Evolutionary conservation across 129 eudicot species (phyloP).

Genomic region (Lactuca saligna): DNA sequence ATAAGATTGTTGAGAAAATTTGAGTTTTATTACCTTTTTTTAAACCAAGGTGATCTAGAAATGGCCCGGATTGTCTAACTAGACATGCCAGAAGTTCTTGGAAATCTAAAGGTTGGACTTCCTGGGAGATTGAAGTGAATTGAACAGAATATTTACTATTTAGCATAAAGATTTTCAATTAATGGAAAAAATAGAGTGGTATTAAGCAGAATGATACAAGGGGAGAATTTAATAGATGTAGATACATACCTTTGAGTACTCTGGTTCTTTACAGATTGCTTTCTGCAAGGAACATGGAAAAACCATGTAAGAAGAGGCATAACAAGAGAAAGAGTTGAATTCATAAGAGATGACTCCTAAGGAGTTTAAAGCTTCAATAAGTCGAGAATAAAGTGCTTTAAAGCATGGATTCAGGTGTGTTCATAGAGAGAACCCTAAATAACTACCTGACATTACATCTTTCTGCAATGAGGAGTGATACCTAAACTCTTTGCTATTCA

Average conservation of each 20-base stretch:
- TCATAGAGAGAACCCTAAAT: background rate
- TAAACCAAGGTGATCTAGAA: constrained; percentile 85
- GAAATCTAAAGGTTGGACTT: constrained; percentile 82
- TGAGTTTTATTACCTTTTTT: constrained; percentile 48
- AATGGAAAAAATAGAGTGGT: background rate
- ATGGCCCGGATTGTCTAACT: constrained; percentile 89
- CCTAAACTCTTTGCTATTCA: background rate
- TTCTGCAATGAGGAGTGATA: background rate
- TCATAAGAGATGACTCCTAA: background rate
- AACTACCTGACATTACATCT: constrained; percentile 4
- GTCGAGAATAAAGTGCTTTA: background rate
- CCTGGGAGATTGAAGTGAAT: constrained; percentile 43
- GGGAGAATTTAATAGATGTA: background rate
- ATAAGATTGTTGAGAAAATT: background rate
- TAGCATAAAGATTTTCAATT: background rate
- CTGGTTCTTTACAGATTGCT: constrained; percentile 40
- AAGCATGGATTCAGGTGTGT: background rate
- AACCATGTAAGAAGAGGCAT: background rate
- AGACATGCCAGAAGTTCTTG: constrained; percentile 81
- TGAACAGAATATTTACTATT: constrained; percentile 1
- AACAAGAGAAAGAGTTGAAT: background rate
- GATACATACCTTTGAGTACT: constrained; percentile 33
- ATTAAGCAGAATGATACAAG: constrained; percentile 12
- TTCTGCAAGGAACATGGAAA: constrained; percentile 35
- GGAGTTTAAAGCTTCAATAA: background rate